These are phyloP conservation scores for Aspergillus aculeatinus DNA, from an alignment of 2,329 filamentous ascomycete genomes.

Conservation along the genomic window DNA sequence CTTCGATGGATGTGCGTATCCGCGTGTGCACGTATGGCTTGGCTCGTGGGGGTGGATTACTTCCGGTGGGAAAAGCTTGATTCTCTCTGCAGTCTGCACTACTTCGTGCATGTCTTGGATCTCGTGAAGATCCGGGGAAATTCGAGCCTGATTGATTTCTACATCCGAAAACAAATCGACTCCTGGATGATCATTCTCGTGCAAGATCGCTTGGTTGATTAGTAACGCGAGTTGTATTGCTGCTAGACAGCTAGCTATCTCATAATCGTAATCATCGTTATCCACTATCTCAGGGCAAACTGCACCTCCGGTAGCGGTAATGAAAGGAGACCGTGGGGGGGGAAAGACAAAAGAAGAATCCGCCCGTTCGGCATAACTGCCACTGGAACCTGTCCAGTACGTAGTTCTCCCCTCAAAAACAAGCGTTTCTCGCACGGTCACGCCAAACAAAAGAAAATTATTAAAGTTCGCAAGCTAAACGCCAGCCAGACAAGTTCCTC, in stretches of 20 bases:
- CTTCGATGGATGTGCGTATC: neutral
- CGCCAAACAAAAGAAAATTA: neutral
- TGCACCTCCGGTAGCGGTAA: neutral
- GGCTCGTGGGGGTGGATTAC: neutral
- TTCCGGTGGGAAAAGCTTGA: neutral
- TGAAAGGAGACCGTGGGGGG: neutral
- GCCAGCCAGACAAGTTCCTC: neutral
- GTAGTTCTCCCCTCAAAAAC: neutral
- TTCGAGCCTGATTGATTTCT: neutral
- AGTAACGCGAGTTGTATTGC: neutral
- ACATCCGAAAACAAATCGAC: too few relatives aligned
- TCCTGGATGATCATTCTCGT: too few relatives aligned
- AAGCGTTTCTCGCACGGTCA: neutral
- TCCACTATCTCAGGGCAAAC: neutral
- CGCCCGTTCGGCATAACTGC: neutral
- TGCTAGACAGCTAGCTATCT: neutral
- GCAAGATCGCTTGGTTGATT: neutral
- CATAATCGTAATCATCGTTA: neutral
- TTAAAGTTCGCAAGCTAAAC: neutral
- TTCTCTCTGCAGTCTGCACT: neutral
- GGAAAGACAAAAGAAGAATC: neutral
- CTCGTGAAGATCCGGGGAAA: neutral
- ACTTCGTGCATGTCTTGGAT: neutral
- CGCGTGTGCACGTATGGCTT: neutral
- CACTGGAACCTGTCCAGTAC: conserved; percentile 1